Evolutionary conservation across 1,284 basidiomycete genomes (phyloP), one percentile per base, ranked within the genome.

Genomic region (Jaminaea rosea): DNA sequence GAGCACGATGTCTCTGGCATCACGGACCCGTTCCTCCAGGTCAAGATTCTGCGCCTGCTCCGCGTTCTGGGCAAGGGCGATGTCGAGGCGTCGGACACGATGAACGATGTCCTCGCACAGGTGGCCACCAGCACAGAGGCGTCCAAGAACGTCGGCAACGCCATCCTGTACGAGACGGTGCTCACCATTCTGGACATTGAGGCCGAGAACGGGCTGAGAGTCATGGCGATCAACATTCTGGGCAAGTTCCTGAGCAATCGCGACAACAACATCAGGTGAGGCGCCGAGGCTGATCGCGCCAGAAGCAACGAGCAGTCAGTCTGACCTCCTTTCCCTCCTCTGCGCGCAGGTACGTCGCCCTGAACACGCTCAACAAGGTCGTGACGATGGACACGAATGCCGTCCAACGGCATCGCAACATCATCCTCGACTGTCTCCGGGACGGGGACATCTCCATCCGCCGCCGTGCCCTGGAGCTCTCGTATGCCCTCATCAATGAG

Each of bases 1-100:
- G 94, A 99, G 75, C 94, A 98, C 72, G 94, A 99, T 67, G 94
- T 99, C n/a, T 89, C 89, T 26, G 94, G 94, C 26, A 93, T 98
- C 75, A 97, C 93, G 23, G 94, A 99, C 75, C 94, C 94, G 1
- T 98, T 98, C 81, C 79, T 99, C 13, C 93, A 98, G 77, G 86
- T 93, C 69, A 98, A 98, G 77, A 84, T 96, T 41, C 79, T 99
- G n/a, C 85, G 90, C n/a, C 78, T 99, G 24, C 79, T 99, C 37
- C 19, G 92, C 27, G 73, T 97, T 27, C 81, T 98, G 7, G 94
- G 93, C 6, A 84, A 80, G 65, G 87, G 85, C 1, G 88, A 96
- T 68, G 81, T 79, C 44, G 83, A 85, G 65, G 88, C 93, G 2
- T 93, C 66, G 66, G 93, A 98, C 69, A 82, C 84, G 6, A 97